phyloP scores from a whole-genome alignment of 2,329 filamentous ascomycete species.

The Colletotrichum neosansevieriae region DNA sequence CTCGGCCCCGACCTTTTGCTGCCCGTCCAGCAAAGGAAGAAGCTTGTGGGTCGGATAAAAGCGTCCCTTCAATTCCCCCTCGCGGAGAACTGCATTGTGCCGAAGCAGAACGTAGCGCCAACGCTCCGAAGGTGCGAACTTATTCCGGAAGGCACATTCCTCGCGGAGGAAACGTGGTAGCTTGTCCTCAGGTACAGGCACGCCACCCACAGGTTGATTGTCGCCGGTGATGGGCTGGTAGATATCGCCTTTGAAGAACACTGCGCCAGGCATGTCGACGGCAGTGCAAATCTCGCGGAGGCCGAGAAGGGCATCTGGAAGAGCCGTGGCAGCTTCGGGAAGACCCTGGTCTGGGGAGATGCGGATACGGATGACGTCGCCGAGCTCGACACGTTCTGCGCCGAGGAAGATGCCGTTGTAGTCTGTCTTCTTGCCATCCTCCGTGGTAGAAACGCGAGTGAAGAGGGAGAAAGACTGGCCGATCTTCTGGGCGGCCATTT shows the following conservation, averaged over 20 bases:
- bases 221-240: constrained; percentile 51
- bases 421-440: constrained; percentile 48
- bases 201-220: constrained; percentile 37
- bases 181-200: constrained; percentile 50
- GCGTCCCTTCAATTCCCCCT: constrained; percentile 63
- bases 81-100: constrained; percentile 61
- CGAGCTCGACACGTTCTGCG: constrained; percentile 61
- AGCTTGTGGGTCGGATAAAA: constrained; percentile 69
- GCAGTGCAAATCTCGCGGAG: constrained; percentile 55
- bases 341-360: constrained; percentile 49
- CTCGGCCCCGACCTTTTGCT: constrained; percentile 48
- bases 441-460: constrained; percentile 50
- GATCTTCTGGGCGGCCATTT: constrained; percentile 62
- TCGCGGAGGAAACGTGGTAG: constrained; percentile 57
- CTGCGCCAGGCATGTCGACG: constrained; percentile 48
- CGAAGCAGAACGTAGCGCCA: constrained; percentile 56
- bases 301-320: constrained; percentile 52
- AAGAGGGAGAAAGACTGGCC: constrained; percentile 64
- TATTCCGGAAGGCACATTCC: constrained; percentile 55
- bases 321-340: constrained; percentile 19
- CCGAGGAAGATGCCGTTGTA: constrained; percentile 65
- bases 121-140: constrained; percentile 48
- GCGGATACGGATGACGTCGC: constrained; percentile 62
- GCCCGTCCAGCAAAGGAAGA: constrained; percentile 58
- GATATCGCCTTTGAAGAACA: constrained; percentile 57